Evolutionary conservation across 2,329 filamentous ascomycete species (phyloP).

Genomic region (Lachnellula hyalina): DNA sequence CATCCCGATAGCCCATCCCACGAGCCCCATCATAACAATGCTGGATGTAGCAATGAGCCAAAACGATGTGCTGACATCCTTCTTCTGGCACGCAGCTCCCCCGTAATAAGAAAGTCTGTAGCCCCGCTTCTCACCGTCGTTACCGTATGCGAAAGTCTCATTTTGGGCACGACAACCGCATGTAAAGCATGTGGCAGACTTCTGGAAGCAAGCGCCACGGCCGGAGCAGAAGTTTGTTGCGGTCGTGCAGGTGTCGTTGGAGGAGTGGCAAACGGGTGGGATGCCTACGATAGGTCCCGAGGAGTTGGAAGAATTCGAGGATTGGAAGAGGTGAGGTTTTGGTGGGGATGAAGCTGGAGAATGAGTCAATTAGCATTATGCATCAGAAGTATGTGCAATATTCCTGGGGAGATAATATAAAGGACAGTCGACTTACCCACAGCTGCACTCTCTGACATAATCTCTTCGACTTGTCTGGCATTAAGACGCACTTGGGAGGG

Average conservation of each 20-base stretch:
- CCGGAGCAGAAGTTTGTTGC: constrained; percentile 75
- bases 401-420: too few species aligned
- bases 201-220: constrained; percentile 71
- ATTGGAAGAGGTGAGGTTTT: constrained; percentile 10
- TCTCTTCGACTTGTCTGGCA: constrained; percentile 26
- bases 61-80: constrained; percentile 83
- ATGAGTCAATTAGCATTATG: neutral
- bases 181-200: constrained; percentile 66
- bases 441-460: constrained; percentile 20
- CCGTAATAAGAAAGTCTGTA: constrained; percentile 68
- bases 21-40: constrained; percentile 60
- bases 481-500: constrained; percentile 16
- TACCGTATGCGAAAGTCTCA: constrained; percentile 12
- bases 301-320: constrained; percentile 15
- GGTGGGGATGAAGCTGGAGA: constrained; percentile 5
- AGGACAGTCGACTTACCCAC: neutral
- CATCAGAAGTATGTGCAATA: neutral
- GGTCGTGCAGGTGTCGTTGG: constrained; percentile 60
- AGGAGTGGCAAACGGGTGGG: constrained; percentile 69
- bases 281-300: constrained; percentile 20
- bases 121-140: constrained; percentile 36
- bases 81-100: constrained; percentile 82
- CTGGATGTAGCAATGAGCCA: constrained; percentile 77
- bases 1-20: constrained; percentile 69
- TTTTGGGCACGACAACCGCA: constrained; percentile 68